Evolutionary conservation across 2,329 filamentous ascomycete species (phyloP).

Genomic region (Aspergillus flavus): DNA sequence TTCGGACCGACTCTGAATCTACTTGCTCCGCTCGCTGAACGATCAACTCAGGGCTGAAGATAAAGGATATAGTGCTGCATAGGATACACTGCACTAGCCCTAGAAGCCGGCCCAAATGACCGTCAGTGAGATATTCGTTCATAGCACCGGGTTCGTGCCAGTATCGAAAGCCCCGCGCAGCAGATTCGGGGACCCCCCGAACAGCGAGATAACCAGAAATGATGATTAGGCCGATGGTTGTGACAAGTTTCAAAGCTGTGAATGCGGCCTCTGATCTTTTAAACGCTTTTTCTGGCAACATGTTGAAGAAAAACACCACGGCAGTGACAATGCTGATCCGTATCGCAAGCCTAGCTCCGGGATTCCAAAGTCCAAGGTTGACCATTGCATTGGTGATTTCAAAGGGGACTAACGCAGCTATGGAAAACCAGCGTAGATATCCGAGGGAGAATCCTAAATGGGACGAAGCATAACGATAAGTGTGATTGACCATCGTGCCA

Average conservation of each 20-base stretch:
- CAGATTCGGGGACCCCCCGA: conserved; percentile 52
- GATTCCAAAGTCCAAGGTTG: conserved; percentile 62
- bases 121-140: conserved; percentile 50
- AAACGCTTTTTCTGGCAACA: conserved; percentile 52
- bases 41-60: conserved; percentile 56
- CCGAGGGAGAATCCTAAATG: conserved; percentile 43
- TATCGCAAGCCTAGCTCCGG: conserved; percentile 39
- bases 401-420: conserved; percentile 51
- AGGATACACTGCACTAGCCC: conserved; percentile 55
- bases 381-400: conserved; percentile 69
- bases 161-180: conserved; percentile 54
- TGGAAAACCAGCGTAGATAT: conserved; percentile 50
- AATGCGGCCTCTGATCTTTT: conserved; percentile 54
- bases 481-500: conserved; percentile 44
- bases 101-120: conserved; percentile 52
- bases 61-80: conserved; percentile 54
- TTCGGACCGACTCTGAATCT: conserved; percentile 49
- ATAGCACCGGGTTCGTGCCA: conserved; percentile 53
- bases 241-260: conserved; percentile 52
- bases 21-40: conserved; percentile 59
- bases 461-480: conserved; percentile 42
- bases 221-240: conserved; percentile 51
- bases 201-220: conserved; percentile 56
- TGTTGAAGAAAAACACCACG: conserved; percentile 57
- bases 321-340: conserved; percentile 58